Evolutionary conservation across 805 yeast species (phyloP).

Genomic region (Grigorovia humatica): DNA sequence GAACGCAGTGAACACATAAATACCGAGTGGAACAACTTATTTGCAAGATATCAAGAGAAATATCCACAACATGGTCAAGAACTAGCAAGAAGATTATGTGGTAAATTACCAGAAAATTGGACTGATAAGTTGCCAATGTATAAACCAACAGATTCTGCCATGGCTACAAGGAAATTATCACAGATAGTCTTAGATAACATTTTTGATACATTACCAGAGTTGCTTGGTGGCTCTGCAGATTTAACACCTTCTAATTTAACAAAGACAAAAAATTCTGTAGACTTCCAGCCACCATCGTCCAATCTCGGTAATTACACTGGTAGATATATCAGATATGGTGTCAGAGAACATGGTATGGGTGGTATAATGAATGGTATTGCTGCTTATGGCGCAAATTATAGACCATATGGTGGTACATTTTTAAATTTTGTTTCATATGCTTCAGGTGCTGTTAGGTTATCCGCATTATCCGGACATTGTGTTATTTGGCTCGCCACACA

Average conservation of each 20-base stretch:
- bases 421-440: conserved; percentile 84
- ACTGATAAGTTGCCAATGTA: conserved; percentile 65
- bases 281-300: conserved; percentile 82
- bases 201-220: conserved; percentile 64
- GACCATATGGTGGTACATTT: conserved; percentile 96
- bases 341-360: conserved; percentile 99
- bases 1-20: conserved; percentile 57
- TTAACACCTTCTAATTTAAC: conserved; percentile 95
- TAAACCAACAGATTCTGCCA: conserved; percentile 66
- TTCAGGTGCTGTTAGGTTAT: conserved; percentile 76
- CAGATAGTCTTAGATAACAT: conserved; percentile 64
- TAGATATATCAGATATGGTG: conserved; percentile 94
- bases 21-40: conserved; percentile 61
- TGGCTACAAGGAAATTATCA: conserved; percentile 91
- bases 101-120: conserved; percentile 80
- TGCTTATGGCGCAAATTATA: conserved; percentile 77
- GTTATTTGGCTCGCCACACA: conserved; percentile 84
- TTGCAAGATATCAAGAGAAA: conserved; percentile 50
- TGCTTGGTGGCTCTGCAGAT: conserved; percentile 97
- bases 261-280: conserved; percentile 71
- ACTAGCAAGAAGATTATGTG: conserved; percentile 63
- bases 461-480: conserved; percentile 76
- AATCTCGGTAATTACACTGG: conserved; percentile 80
- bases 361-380: conserved; percentile 96
- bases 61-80: conserved; percentile 76